Evolutionary conservation across 306 rosid species (phyloP), one percentile per base, ranked within the genome.

Genomic region (Sphenostylis stenocarpa): DNA sequence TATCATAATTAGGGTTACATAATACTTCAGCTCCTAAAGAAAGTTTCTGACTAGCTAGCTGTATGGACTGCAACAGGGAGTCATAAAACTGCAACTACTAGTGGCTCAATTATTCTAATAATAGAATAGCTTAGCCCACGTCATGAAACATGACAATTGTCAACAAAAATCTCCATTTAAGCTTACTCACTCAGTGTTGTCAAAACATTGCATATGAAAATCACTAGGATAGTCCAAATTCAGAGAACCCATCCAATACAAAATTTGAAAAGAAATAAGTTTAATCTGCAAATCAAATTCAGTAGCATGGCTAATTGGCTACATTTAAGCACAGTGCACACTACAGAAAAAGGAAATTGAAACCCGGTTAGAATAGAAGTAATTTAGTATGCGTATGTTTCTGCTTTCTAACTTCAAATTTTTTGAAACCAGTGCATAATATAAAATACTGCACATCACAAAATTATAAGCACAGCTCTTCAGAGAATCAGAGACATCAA

Each of bases 311-410:
- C 24, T 48, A 71, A 15, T 58, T 29, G 68, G 52, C n/a, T 3
- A 23, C 10, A 70, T 60, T 14, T 49, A 49, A 33, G 26, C 2
- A 52, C 24, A 17, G 3, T 49, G 44, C 39, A 55, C 17, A 11
- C 55, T 21, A 16, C 58, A 31, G 78, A 65, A 71, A 28, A 65
- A 45, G 53, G 43, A 65, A 73, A 17, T 80, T 64, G 23, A 43
- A 79, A 53, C 45, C 6, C 29, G 10, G 4, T 5, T 2, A 66
- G 44, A 55, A 51, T 2, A 66, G 44, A 55, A 51, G 41, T 7
- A 71, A 41, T 47, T 11, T 61, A 47, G 45, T 23, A 19, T 17
- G 28, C 71, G 8, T 11, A 39, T 24, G 36, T 14, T 24, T 78
- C 26, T 68, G 56, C 19, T 20, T 62, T n/a, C 67, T 64, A 38